These are phyloP conservation scores for Nicotiana undulata DNA, from an alignment of 257 asterid genomes.

Conservation along the genomic window DNA sequence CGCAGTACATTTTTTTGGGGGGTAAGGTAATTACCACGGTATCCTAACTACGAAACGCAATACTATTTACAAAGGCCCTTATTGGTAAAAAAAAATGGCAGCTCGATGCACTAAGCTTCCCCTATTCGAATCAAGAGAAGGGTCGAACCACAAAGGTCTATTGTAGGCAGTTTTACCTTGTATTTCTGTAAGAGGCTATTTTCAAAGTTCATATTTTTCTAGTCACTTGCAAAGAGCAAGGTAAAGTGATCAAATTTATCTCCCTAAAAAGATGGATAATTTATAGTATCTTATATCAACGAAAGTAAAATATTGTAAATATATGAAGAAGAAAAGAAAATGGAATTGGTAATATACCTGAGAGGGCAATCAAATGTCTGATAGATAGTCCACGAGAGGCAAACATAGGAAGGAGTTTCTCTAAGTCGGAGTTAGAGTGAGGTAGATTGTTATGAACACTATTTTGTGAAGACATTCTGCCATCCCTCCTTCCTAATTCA, in stretches of 20 bases:
- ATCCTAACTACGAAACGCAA: too few species aligned
- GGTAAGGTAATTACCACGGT: too few species aligned
- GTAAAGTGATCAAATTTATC: background rate
- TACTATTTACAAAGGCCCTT: too few species aligned
- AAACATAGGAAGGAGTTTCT: slow-evolving; percentile 45
- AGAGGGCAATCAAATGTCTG: slow-evolving; percentile 67
- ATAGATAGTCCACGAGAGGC: slow-evolving; percentile 35
- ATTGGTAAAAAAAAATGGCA: too few species aligned
- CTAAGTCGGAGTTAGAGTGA: slow-evolving; percentile 32
- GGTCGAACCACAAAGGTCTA: too few species aligned
- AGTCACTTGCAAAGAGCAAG: background rate
- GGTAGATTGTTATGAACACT: slow-evolving; percentile 63
- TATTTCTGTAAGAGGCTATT: too few species aligned
- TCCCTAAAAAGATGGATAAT: background rate
- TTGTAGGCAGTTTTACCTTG: too few species aligned
- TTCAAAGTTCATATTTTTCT: too few species aligned
- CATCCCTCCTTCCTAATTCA: slow-evolving; percentile 77
- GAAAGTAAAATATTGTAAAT: background rate
- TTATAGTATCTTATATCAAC: background rate
- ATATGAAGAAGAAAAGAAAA: background rate
- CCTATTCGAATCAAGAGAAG: too few species aligned
- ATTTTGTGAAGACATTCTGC: slow-evolving; percentile 43
- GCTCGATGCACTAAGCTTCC: too few species aligned
- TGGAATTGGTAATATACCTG: slow-evolving; percentile 25
- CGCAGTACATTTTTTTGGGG: too few species aligned